Conservation (phyloP, 495 filamentous ascomycete genomes). For the Chaetomidium leptoderma region DNA sequence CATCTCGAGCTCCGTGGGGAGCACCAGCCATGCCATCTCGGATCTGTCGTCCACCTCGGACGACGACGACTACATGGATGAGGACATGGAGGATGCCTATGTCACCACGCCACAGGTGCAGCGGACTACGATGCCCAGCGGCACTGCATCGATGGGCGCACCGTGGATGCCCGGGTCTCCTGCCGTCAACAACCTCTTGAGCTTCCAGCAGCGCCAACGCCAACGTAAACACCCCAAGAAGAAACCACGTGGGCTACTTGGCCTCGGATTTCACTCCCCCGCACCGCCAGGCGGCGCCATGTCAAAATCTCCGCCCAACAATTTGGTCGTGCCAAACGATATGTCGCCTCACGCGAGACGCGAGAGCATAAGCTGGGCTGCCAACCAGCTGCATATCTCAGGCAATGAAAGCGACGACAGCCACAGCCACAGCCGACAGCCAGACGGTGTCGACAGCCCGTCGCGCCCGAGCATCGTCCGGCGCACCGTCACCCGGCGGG, state of each 20-base stretch:
- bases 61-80: conserved; percentile 74
- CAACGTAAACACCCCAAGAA: conserved; percentile 53
- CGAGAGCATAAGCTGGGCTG: conserved; percentile 81
- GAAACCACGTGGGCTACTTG: conserved; percentile 34
- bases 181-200: conserved; percentile 65
- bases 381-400: conserved; percentile 80
- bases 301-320: conserved; percentile 44
- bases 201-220: conserved; percentile 73
- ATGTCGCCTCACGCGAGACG: conserved; percentile 55
- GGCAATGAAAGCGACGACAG: conserved; percentile 78
- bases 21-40: conserved; percentile 70
- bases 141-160: conserved; percentile 49
- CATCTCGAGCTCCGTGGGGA: conserved; percentile 81
- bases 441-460: conserved; percentile 45
- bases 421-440: conserved; percentile 43
- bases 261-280: conserved; percentile 38
- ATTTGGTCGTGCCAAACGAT: conserved; percentile 28
- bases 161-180: conserved; percentile 57
- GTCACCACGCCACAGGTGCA: conserved; percentile 64
- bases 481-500: conserved; percentile 73
- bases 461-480: conserved; percentile 54
- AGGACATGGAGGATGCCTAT: conserved; percentile 74
- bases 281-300: conserved; percentile 24
- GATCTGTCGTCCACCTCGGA: conserved; percentile 75
- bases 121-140: conserved; percentile 42